A percentile compares a stretch with the other conserved stretches of the same genome.
Conservation (phyloP, 331 rosid species). For the Pyracantha coccinea region DNA sequence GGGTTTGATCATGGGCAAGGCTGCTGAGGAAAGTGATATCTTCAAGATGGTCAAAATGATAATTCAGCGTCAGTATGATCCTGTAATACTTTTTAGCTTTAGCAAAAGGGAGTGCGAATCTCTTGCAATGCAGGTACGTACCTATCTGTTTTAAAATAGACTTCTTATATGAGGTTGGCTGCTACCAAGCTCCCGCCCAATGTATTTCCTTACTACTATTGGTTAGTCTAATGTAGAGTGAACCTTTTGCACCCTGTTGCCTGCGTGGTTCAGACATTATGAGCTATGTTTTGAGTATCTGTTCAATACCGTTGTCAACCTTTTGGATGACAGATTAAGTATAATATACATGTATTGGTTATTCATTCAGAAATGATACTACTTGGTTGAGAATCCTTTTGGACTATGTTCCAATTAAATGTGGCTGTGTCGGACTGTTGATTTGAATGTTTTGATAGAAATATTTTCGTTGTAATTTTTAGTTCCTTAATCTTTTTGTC, state of each 20-base stretch:
- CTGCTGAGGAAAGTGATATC: conserved; percentile 77
- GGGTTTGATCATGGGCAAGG: conserved; percentile 52
- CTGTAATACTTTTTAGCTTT: conserved; percentile 90
- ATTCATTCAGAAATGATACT: background rate
- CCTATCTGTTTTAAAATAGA: background rate
- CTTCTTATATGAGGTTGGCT: background rate
- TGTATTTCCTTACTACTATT: background rate
- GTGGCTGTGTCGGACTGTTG: background rate
- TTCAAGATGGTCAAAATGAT: conserved; percentile 99
- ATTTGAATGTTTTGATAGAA: background rate
- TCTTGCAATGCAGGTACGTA: conserved; percentile 92
- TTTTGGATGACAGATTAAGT: background rate
- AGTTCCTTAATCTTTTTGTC: background rate
- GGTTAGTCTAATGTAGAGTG: background rate
- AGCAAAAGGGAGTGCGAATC: conserved; percentile 95
- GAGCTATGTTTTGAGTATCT: background rate
- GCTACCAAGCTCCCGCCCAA: background rate
- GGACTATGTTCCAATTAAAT: background rate
- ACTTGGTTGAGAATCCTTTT: background rate
- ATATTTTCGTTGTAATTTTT: background rate
- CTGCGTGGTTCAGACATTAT: background rate
- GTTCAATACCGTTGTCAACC: background rate
- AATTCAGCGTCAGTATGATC: conserved; percentile 89
- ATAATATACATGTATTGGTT: background rate
- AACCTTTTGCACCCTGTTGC: background rate